Evolutionary conservation across 257 asterid species (phyloP).

Genomic region (Pogostemon cablin): DNA sequence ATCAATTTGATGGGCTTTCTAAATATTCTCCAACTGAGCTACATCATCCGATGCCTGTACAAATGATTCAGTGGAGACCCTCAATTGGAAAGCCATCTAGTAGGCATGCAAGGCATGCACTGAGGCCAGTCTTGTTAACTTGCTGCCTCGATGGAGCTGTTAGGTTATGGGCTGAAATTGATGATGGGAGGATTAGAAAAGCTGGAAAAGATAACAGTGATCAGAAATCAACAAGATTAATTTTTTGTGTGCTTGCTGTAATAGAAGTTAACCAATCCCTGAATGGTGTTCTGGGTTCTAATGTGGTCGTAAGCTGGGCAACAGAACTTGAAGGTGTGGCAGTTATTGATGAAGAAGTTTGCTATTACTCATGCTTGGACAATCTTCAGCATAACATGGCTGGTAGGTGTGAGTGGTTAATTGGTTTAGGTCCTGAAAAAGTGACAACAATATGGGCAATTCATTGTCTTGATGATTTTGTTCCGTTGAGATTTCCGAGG

Average conservation of each 20-base stretch:
- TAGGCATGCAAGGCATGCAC: slow-evolving; percentile 49
- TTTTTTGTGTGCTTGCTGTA: slow-evolving; percentile 74
- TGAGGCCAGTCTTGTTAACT: slow-evolving; percentile 72
- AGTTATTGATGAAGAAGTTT: slow-evolving; percentile 46
- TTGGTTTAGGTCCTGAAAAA: slow-evolving; percentile 78
- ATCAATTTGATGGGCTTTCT: slow-evolving; percentile 52
- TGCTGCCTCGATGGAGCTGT: slow-evolving; percentile 89
- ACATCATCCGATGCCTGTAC: slow-evolving; percentile 78
- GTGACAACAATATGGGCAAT: slow-evolving; percentile 72
- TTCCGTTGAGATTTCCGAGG: slow-evolving; percentile 94
- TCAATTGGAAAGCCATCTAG: slow-evolving; percentile 56
- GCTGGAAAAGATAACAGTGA: slow-evolving; percentile 66
- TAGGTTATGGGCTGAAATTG: slow-evolving; percentile 92
- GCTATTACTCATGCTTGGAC: slow-evolving; percentile 51
- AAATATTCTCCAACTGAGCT: slow-evolving; percentile 56
- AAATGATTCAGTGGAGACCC: slow-evolving; percentile 96
- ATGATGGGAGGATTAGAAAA: slow-evolving; percentile 74
- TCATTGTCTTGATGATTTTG: slow-evolving; percentile 91
- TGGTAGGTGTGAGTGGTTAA: slow-evolving; percentile 89
- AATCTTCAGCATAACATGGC: slow-evolving; percentile 57
- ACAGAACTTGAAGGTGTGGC: slow-evolving; percentile 62
- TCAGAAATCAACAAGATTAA: slow-evolving; percentile 49
- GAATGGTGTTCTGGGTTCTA: slow-evolving; percentile 66
- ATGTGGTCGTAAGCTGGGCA: slow-evolving; percentile 78
- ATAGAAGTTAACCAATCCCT: slow-evolving; percentile 78